phyloP scores from a whole-genome alignment of 2,329 filamentous ascomycete genomes.

The Xylaria sp. region DNA sequence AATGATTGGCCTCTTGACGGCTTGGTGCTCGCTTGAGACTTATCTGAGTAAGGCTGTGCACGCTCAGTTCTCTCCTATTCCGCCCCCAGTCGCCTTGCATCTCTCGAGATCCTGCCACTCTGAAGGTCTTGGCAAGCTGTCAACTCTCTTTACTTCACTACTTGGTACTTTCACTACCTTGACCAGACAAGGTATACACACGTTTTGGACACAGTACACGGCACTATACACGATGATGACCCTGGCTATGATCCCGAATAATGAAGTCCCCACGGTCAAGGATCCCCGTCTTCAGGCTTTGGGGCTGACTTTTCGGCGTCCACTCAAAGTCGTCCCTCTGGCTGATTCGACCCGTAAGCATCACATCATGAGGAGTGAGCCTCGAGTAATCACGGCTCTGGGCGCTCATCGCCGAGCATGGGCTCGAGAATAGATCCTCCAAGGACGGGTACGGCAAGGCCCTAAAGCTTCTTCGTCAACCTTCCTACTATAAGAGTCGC shows the following conservation, averaged over 20 bases:
- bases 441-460: slow-evolving; percentile 7
- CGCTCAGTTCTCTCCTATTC: slow-evolving; percentile 12
- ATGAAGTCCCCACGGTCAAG: slow-evolving; percentile 17
- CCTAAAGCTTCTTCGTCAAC: slow-evolving; percentile 14
- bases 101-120: slow-evolving; percentile 12
- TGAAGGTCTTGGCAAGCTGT: slow-evolving; percentile 16
- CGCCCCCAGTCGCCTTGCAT: slow-evolving; percentile 16
- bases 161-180: too few relatives aligned
- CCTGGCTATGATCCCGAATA: slow-evolving; percentile 14
- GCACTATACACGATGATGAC: background rate
- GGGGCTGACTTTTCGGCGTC: slow-evolving; percentile 26
- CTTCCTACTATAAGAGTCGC: slow-evolving; percentile 30
- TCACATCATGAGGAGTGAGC: slow-evolving; percentile 35
- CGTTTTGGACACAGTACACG: background rate
- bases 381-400: slow-evolving; percentile 34
- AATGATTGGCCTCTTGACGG: background rate
- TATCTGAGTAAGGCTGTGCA: slow-evolving; percentile 27
- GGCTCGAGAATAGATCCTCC: slow-evolving; percentile 18
- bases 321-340: slow-evolving; percentile 19
- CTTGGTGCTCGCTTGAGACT: slow-evolving; percentile 9
- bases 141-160: background rate
- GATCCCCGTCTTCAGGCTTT: slow-evolving; percentile 24
- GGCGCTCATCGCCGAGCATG: slow-evolving; percentile 22
- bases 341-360: slow-evolving; percentile 33
- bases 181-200: background rate